Evolutionary conservation across 495 filamentous ascomycete species (phyloP).

Genomic region (Tuber aestivum): DNA sequence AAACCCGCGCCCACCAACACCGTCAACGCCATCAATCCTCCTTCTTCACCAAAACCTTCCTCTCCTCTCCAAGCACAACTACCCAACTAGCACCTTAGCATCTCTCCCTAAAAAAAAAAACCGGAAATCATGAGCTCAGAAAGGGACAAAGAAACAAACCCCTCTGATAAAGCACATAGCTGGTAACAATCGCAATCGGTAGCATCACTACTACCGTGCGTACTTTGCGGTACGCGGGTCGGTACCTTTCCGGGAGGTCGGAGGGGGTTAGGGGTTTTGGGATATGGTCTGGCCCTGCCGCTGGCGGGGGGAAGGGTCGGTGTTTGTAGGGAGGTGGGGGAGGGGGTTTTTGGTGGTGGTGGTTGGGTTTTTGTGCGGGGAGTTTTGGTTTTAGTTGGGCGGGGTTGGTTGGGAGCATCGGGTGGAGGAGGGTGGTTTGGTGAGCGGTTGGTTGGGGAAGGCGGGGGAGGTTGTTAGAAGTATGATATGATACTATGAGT

Average conservation of each 20-base stretch:
- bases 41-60: slow-evolving; percentile 22
- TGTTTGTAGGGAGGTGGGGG: slow-evolving; percentile 3
- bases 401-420: not conserved
- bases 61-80: slow-evolving; percentile 28
- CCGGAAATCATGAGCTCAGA: not conserved
- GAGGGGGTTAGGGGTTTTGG: slow-evolving; percentile 47
- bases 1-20: not conserved
- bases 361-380: not conserved
- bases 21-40: not conserved
- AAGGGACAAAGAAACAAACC: slow-evolving; percentile 22
- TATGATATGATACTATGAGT: no score
- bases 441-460: not conserved
- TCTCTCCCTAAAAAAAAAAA: not conserved
- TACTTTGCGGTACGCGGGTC: slow-evolving; percentile 37
- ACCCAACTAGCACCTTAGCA: not conserved
- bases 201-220: slow-evolving; percentile 43
- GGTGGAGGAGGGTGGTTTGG: not conserved
- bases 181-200: slow-evolving; percentile 44
- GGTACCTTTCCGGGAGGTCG: slow-evolving; percentile 42
- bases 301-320: not conserved
- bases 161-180: slow-evolving; percentile 43
- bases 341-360: not conserved
- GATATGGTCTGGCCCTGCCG: slow-evolving; percentile 7
- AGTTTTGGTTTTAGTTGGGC: not conserved
- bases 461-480: not conserved